Conservation (phyloP, 768 basidiomycete species). For the Fistulinella prunicolor region DNA sequence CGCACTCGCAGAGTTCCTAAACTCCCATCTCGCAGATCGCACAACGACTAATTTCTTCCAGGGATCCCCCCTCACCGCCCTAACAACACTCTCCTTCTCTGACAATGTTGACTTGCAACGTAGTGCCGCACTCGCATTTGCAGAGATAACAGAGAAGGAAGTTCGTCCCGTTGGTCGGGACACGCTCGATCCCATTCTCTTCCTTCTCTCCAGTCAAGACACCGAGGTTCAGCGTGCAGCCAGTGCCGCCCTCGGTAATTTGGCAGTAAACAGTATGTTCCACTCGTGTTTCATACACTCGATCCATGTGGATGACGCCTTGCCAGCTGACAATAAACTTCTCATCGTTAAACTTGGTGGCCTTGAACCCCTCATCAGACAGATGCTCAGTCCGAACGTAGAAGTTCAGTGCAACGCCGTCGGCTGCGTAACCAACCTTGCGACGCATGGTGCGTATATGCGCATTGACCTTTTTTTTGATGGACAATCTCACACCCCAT, state of each 20-base stretch:
- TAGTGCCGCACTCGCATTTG: slow-evolving; percentile 96
- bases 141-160: slow-evolving; percentile 99
- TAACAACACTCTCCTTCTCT: slow-evolving; percentile 96
- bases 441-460: slow-evolving; percentile 80
- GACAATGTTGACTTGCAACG: slow-evolving; percentile 99
- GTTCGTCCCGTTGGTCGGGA: slow-evolving; percentile 95
- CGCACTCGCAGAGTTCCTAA: neutral
- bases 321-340: slow-evolving; percentile 93
- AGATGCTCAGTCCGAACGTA: slow-evolving; percentile 98
- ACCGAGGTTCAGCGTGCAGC: slow-evolving; percentile 98
- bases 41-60: slow-evolving; percentile 98
- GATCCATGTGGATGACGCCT: slow-evolving; percentile 9
- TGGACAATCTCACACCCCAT: slow-evolving; percentile 10
- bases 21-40: slow-evolving; percentile 53
- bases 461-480: neutral
- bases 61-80: slow-evolving; percentile 85
- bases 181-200: slow-evolving; percentile 96
- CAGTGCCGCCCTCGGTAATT: slow-evolving; percentile 93
- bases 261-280: slow-evolving; percentile 93
- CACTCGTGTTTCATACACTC: slow-evolving; percentile 15
- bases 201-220: slow-evolving; percentile 95
- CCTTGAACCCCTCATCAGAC: slow-evolving; percentile 94
- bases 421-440: slow-evolving; percentile 97
- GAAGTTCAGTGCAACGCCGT: slow-evolving; percentile 99
- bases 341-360: slow-evolving; percentile 98